phyloP scores from a whole-genome alignment of 1,284 basidiomycete genomes.

The Malassezia brasiliensis region DNA sequence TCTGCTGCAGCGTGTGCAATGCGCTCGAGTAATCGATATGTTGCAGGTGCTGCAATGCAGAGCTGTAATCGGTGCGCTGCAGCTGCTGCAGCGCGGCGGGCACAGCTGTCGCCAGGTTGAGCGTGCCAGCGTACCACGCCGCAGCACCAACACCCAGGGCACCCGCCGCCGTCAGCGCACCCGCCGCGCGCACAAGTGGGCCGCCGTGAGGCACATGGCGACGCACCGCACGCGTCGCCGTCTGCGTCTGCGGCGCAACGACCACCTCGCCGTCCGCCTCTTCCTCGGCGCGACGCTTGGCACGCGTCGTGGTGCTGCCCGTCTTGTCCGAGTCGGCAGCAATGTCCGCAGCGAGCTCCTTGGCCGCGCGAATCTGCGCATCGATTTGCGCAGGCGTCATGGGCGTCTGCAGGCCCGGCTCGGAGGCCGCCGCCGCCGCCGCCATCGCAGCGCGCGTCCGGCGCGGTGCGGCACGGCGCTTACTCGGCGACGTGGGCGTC shows the following conservation, averaged over 20 bases:
- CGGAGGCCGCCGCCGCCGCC: slow-evolving; percentile 16
- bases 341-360: slow-evolving; percentile 37
- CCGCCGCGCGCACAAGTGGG: slow-evolving; percentile 32
- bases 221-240: slow-evolving; percentile 4
- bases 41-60: slow-evolving; percentile 24
- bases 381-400: slow-evolving; percentile 37
- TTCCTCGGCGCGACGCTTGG: slow-evolving; percentile 29
- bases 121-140: slow-evolving; percentile 37
- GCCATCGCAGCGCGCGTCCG: slow-evolving; percentile 1
- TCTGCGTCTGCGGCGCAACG: slow-evolving; percentile 18
- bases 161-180: slow-evolving; percentile 36
- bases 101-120: slow-evolving; percentile 7
- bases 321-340: slow-evolving; percentile 14
- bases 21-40: slow-evolving; percentile 23
- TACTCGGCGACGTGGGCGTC: neutral
- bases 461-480: slow-evolving; percentile 5
- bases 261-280: slow-evolving; percentile 26
- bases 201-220: slow-evolving; percentile 16
- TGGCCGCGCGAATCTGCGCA: slow-evolving; percentile 36
- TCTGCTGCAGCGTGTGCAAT: slow-evolving; percentile 31
- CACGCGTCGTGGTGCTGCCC: slow-evolving; percentile 23
- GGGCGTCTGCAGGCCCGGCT: slow-evolving; percentile 24
- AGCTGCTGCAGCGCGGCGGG: slow-evolving; percentile 8
- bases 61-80: slow-evolving; percentile 20
- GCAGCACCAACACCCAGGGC: slow-evolving; percentile 39